Evolutionary conservation across 2,329 filamentous ascomycete species (phyloP), one percentile per base, ranked within the genome.

Genomic region (Moelleriella libera): DNA sequence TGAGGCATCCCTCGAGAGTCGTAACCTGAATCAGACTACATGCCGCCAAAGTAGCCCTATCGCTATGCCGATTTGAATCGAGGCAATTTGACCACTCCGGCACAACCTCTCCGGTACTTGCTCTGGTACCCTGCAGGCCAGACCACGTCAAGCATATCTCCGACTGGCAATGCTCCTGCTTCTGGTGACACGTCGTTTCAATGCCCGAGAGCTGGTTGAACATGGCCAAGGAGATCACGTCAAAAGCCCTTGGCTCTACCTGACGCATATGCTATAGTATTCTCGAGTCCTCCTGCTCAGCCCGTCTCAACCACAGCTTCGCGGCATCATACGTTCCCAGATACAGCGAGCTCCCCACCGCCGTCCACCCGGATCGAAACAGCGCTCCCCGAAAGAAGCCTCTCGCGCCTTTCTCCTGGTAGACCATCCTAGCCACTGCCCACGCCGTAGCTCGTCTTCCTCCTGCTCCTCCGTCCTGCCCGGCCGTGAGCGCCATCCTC

Each of bases 251-350:
- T 21, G 21, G 21, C 21, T 21, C 21, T 21, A 21, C 21, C 21
- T 21, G 21, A 21, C 21, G 21, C 21, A 21, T 21, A 21, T 21
- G 34, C 12, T 12, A 61, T 39, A 59, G 45, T 10, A 43, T 55
- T 9, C 45, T 50, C 5, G 62, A 69, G 12, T 71, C 68, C 44
- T 71, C 67, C 10, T 31, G 64, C 52, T 69, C 74, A 47, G 64
- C 60, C 44, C 61, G 57, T 45, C 65, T 68, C 52, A 83, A 61
- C 70, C 78, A 86, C 40, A 76, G 68, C 58, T 87, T 81, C 8
- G 85, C 83, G 53, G 81, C 82, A 63, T 95, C 88, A 64, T 95
- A 95, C 42, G 85, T 83, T 29, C 87, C 86, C 41, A 95, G 67
- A 69, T 95, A 95, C 48, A 95, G 66, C 4, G 88, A 88, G 59